These are phyloP conservation scores for Aspergillus steynii DNA, from an alignment of 495 filamentous ascomycete species.

Conservation along the genomic window DNA sequence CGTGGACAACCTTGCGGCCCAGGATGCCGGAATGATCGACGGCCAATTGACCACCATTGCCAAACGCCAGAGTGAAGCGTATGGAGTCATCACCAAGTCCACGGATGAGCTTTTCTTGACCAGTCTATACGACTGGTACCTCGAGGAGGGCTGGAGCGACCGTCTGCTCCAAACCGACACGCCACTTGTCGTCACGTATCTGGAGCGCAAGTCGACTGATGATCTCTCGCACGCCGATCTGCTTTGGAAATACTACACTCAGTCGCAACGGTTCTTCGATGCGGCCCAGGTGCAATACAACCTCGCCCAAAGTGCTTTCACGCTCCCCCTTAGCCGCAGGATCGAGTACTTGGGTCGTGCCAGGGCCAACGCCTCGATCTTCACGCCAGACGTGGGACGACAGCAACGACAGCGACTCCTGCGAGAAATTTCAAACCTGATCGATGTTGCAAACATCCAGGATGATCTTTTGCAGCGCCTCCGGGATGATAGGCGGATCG, in stretches of 20 bases:
- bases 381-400: slow-evolving; percentile 67
- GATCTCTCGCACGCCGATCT: slow-evolving; percentile 80
- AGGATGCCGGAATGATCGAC: slow-evolving; percentile 70
- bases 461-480: slow-evolving; percentile 85
- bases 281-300: slow-evolving; percentile 83
- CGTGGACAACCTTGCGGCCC: slow-evolving; percentile 67
- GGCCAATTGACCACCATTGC: slow-evolving; percentile 72
- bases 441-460: slow-evolving; percentile 94
- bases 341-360: slow-evolving; percentile 89
- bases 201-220: slow-evolving; percentile 67
- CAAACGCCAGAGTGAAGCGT: slow-evolving; percentile 81
- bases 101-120: slow-evolving; percentile 91
- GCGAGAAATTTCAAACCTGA: slow-evolving; percentile 77
- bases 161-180: slow-evolving; percentile 82
- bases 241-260: slow-evolving; percentile 87
- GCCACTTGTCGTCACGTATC: slow-evolving; percentile 80
- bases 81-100: slow-evolving; percentile 80
- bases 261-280: slow-evolving; percentile 74
- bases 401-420: slow-evolving; percentile 75
- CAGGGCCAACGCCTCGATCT: slow-evolving; percentile 80
- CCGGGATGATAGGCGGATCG: slow-evolving; percentile 67
- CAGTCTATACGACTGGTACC: slow-evolving; percentile 95
- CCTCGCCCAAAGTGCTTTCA: slow-evolving; percentile 78
- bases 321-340: slow-evolving; percentile 69
- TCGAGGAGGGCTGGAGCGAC: slow-evolving; percentile 76